Evolutionary conservation across 2,329 filamentous ascomycete genomes (phyloP).

Genomic region (Paecilomyces variotii): DNA sequence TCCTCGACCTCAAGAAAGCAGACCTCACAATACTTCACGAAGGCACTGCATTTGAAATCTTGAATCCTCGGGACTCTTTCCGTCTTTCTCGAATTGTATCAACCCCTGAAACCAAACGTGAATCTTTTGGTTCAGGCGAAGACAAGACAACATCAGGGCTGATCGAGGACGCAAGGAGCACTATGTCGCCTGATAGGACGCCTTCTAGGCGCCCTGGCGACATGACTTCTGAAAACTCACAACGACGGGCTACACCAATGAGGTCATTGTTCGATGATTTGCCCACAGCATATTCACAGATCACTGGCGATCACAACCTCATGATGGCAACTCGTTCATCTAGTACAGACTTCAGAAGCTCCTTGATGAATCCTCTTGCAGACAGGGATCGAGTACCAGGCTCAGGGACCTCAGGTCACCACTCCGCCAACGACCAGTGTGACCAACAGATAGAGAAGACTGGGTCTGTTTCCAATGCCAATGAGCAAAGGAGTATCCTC

Average conservation of each 20-base stretch:
- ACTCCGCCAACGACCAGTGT: background rate
- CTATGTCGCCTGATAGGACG: background rate
- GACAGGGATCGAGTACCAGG: background rate
- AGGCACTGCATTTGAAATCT: slow-evolving; percentile 29
- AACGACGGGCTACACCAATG: background rate
- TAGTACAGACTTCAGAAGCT: background rate
- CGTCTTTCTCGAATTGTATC: slow-evolving; percentile 28
- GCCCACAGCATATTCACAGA: background rate
- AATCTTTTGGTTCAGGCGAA: slow-evolving; percentile 11
- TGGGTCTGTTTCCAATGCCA: background rate
- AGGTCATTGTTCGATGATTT: background rate
- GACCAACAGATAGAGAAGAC: background rate
- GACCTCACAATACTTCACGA: slow-evolving; percentile 23
- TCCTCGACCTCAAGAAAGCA: slow-evolving; percentile 17
- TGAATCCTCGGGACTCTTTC: slow-evolving; percentile 30
- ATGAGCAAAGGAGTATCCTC: background rate
- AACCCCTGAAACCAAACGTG: slow-evolving; percentile 24
- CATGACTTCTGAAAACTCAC: background rate
- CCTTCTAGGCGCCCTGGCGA: background rate
- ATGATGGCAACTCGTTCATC: background rate
- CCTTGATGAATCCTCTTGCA: background rate
- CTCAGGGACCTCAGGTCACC: background rate
- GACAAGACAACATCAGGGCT: slow-evolving; percentile 16
- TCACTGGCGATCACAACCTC: background rate
- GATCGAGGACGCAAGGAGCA: slow-evolving; percentile 3